Evolutionary conservation across 2,329 filamentous ascomycete genomes (phyloP).

Genomic region (Botryotinia calthae): DNA sequence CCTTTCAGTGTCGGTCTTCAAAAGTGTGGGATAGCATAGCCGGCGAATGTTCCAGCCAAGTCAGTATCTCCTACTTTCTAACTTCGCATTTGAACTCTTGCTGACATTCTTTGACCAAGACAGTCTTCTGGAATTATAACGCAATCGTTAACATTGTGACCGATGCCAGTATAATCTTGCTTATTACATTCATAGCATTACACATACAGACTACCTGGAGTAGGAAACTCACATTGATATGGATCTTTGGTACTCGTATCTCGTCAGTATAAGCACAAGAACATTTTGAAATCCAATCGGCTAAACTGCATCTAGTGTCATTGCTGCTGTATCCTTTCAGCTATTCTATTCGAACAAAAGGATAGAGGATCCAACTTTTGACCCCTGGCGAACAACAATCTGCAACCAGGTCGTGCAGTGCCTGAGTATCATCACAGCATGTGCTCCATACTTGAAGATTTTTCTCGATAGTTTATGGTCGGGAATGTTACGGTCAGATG

Average conservation of each 20-base stretch:
- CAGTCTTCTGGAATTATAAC: conserved; percentile 14
- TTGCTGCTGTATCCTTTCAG: conserved; percentile 13
- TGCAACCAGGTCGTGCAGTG: conserved; percentile 10
- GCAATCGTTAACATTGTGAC: conserved; percentile 17
- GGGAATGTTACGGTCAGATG: conserved; percentile 11
- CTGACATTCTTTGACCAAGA: neutral
- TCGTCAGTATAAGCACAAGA: neutral
- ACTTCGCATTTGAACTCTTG: neutral
- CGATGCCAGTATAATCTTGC: conserved; percentile 6
- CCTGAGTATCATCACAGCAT: conserved; percentile 18
- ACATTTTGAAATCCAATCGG: neutral
- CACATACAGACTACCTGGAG: conserved; percentile 8
- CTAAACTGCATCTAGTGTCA: conserved; percentile 9
- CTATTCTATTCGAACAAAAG: conserved; percentile 9
- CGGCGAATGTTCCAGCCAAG: conserved; percentile 14
- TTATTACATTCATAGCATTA: conserved; percentile 14
- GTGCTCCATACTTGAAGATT: conserved; percentile 15
- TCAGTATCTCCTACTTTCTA: neutral
- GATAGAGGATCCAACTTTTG: conserved; percentile 7
- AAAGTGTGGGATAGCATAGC: conserved; percentile 12
- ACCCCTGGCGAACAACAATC: conserved; percentile 8
- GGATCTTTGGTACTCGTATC: conserved; percentile 20
- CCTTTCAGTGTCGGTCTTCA: conserved; percentile 15
- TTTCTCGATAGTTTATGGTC: conserved; percentile 17
- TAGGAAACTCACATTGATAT: conserved; percentile 8